These are phyloP conservation scores for Phytophthora europaea DNA, from an alignment of 352 stramenopile species.

Conservation along the genomic window DNA sequence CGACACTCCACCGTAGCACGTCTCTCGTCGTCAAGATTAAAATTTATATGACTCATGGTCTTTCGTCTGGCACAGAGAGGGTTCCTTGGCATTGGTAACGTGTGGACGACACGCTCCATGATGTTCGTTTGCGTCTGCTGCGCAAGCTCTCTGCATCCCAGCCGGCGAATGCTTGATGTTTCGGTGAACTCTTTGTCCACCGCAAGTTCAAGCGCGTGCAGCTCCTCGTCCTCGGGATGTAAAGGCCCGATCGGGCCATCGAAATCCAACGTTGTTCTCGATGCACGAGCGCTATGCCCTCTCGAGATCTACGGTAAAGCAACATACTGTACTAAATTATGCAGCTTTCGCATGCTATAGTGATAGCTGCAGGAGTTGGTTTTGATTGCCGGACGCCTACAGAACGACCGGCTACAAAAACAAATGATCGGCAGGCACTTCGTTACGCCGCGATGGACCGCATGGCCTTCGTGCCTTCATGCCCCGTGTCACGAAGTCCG, in stretches of 20 bases:
- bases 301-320: no score
- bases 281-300: neutral
- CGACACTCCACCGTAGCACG: conserved; percentile 10
- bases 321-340: no score
- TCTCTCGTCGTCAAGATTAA: conserved; percentile 14
- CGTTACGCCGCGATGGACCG: neutral
- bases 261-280: neutral
- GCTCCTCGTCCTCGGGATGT: neutral
- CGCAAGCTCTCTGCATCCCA: conserved; percentile 12
- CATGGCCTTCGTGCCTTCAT: neutral
- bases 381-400: neutral
- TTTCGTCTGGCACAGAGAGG: neutral
- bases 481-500: neutral
- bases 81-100: conserved; percentile 3
- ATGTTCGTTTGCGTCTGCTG: neutral
- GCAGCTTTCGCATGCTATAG: no score
- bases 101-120: conserved; percentile 1
- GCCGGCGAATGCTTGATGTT: conserved; percentile 9
- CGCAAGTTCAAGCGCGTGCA: conserved; percentile 1
- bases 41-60: conserved; percentile 1
- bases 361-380: neutral
- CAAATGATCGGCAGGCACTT: neutral
- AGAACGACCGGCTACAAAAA: neutral
- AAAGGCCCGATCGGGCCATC: neutral
- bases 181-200: conserved; percentile 3